phyloP scores from a whole-genome alignment of 306 rosid species.

The Gastrolobium villosum region DNA sequence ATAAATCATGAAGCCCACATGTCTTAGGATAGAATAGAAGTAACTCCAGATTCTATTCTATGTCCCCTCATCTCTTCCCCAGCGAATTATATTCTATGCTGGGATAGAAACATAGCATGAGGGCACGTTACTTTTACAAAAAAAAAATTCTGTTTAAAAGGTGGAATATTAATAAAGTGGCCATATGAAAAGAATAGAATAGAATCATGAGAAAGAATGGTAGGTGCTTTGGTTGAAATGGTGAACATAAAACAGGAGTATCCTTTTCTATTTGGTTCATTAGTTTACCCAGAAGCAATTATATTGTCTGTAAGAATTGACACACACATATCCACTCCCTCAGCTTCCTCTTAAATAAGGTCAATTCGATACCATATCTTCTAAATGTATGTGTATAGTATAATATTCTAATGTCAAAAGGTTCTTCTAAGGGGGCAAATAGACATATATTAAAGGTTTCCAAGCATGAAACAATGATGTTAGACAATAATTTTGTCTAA shows the following conservation, averaged over 20 bases:
- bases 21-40: constrained; percentile 16
- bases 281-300: not conserved
- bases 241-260: constrained; percentile 23
- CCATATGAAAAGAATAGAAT: constrained; percentile 46
- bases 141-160: constrained; percentile 26
- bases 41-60: constrained; percentile 45
- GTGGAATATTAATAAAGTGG: constrained; percentile 42
- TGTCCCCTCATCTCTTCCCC: constrained; percentile 13
- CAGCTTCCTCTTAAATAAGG: not conserved
- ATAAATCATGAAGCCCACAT: constrained; percentile 2
- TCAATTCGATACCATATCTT: not conserved
- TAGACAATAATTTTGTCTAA: constrained; percentile 48
- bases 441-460: constrained; percentile 10
- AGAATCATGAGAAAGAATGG: constrained; percentile 53
- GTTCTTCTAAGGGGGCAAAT: not conserved
- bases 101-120: constrained; percentile 17
- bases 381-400: not conserved
- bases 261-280: constrained; percentile 22
- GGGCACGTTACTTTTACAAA: constrained; percentile 34
- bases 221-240: constrained; percentile 39
- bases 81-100: constrained; percentile 39
- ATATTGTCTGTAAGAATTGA: not conserved
- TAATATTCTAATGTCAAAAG: constrained; percentile 16
- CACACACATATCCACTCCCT: not conserved
- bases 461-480: constrained; percentile 31